These are phyloP conservation scores for Beauveria pseudobassiana DNA, from an alignment of 2,329 filamentous ascomycete genomes.

Conservation along the genomic window DNA sequence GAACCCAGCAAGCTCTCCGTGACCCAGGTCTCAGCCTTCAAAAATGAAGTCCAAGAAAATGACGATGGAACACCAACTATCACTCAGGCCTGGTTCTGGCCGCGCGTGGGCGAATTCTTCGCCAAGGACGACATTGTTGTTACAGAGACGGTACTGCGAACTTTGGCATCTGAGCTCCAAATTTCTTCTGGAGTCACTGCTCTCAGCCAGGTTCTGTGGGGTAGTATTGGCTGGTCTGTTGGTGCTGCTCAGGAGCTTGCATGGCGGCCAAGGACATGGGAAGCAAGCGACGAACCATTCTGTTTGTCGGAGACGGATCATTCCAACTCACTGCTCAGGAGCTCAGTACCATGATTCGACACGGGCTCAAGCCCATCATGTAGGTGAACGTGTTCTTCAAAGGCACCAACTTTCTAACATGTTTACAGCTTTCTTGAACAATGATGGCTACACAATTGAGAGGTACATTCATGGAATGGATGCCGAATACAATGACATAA, in stretches of 20 bases:
- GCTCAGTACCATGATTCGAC: slow-evolving; percentile 73
- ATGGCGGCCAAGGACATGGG: slow-evolving; percentile 63
- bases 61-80: slow-evolving; percentile 39
- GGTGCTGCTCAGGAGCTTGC: slow-evolving; percentile 57
- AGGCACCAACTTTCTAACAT: neutral
- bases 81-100: slow-evolving; percentile 72
- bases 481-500: slow-evolving; percentile 73
- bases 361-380: slow-evolving; percentile 69
- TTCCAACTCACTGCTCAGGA: slow-evolving; percentile 83
- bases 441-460: slow-evolving; percentile 85
- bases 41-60: slow-evolving; percentile 40
- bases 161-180: slow-evolving; percentile 81
- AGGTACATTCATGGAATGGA: slow-evolving; percentile 80
- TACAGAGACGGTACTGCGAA: slow-evolving; percentile 81
- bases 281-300: slow-evolving; percentile 57
- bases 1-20: slow-evolving; percentile 51
- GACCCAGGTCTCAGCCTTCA: slow-evolving; percentile 43
- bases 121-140: slow-evolving; percentile 67
- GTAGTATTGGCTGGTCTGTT: slow-evolving; percentile 57
- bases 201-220: slow-evolving; percentile 71
- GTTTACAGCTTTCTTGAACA: slow-evolving; percentile 61
- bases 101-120: slow-evolving; percentile 65
- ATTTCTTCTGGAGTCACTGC: slow-evolving; percentile 70
- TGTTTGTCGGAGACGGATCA: slow-evolving; percentile 85
- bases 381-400: slow-evolving; percentile 32